Evolutionary conservation across 129 eudicot genomes (phyloP).

Genomic region (Arctium lappa): DNA sequence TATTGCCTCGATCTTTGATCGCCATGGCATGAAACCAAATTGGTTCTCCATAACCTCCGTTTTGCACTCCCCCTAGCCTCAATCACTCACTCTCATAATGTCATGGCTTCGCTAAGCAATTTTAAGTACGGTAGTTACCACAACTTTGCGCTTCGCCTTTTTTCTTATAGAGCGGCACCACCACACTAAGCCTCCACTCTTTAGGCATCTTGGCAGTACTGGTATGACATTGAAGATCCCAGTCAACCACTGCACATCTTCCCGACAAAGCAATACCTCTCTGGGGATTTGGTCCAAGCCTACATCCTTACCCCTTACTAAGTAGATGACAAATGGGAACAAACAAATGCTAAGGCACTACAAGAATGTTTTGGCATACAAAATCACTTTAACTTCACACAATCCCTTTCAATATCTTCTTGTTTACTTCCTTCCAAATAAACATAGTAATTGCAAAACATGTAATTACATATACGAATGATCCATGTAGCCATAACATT

Average conservation of each 20-base stretch:
- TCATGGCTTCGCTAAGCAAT: no score
- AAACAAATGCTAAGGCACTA: not conserved
- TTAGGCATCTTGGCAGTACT: no score
- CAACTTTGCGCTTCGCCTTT: no score
- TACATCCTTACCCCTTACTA: not conserved
- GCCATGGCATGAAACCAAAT: not conserved
- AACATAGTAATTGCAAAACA: not conserved
- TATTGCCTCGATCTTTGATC: not conserved
- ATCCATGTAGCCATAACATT: not conserved
- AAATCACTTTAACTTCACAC: not conserved
- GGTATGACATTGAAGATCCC: no score
- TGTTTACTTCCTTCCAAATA: slow-evolving; percentile 1
- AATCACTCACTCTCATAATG: not conserved
- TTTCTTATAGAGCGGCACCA: no score
- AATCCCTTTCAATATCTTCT: not conserved
- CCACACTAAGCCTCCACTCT: no score
- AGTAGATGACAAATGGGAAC: not conserved
- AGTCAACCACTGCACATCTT: no score
- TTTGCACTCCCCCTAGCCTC: not conserved
- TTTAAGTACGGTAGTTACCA: no score
- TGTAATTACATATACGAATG: not conserved
- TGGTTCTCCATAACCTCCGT: not conserved
- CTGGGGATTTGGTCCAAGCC: no score
- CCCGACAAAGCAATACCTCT: no score
- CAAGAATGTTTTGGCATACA: not conserved